These are phyloP conservation scores for Diaporthe helianthi DNA, from an alignment of 2,329 filamentous ascomycete genomes.

Conservation along the genomic window DNA sequence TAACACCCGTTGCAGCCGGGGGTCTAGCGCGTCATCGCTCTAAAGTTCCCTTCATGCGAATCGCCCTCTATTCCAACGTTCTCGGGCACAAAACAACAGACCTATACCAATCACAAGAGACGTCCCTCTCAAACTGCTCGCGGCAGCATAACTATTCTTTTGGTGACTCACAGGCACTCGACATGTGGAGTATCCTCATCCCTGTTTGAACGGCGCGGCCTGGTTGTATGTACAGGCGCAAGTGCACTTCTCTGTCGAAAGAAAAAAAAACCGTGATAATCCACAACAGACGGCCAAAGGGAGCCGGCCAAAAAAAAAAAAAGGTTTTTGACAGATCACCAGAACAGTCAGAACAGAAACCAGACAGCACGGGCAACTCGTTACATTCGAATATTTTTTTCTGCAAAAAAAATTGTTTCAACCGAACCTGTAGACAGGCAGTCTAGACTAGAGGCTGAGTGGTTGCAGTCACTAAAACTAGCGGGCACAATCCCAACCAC, in stretches of 20 bases:
- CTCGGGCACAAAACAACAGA: conserved; percentile 15
- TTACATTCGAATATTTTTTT: not conserved
- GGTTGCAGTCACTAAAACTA: conserved; percentile 15
- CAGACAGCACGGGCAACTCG: not conserved
- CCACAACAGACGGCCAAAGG: conserved; percentile 3
- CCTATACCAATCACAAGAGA: conserved; percentile 26
- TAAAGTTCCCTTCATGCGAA: conserved; percentile 32
- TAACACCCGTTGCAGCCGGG: conserved; percentile 14
- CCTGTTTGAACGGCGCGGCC: conserved; percentile 4
- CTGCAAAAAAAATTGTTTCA: not conserved
- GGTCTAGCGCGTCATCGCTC: conserved; percentile 34
- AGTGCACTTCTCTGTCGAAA: conserved; percentile 9
- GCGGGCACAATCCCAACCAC: conserved; percentile 23
- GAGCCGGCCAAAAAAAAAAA: not conserved
- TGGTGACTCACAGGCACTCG: conserved; percentile 1
- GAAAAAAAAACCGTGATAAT: conserved; percentile 20
- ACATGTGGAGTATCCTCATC: not conserved
- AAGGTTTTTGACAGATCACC: not conserved
- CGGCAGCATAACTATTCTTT: conserved; percentile 10
- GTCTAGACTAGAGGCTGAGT: not conserved
- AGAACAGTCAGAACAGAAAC: not conserved
- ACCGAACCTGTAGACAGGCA: not conserved
- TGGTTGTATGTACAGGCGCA: not conserved
- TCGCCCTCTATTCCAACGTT: conserved; percentile 22
- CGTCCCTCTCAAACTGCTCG: conserved; percentile 8